Percentiles rank a stretch among this genome's conserved stretches.
Evolutionary conservation across 371 early-diverging fungal species (phyloP).

Genomic region (Mortierella sp.): DNA sequence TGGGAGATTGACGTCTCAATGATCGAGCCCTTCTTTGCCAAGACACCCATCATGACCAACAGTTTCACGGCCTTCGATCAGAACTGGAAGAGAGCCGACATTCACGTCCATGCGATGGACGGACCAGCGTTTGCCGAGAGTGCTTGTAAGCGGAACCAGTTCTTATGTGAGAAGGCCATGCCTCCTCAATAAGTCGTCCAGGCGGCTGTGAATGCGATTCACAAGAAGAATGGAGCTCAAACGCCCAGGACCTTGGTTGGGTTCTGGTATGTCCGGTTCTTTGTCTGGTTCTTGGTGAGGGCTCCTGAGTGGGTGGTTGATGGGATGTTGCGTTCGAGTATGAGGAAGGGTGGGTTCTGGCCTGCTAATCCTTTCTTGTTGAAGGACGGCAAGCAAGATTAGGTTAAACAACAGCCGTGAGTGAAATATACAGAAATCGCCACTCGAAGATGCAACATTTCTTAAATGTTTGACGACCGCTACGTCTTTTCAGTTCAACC

Average conservation of each 20-base stretch:
- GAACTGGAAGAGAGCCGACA: neutral
- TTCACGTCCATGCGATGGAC: neutral
- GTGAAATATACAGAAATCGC: no score
- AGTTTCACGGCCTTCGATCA: neutral
- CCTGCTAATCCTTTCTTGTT: slow-evolving; percentile 49
- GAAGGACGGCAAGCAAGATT: slow-evolving; percentile 25
- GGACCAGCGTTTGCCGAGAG: neutral
- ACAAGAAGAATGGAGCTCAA: neutral
- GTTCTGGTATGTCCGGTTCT: neutral
- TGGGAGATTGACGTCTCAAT: slow-evolving; percentile 61
- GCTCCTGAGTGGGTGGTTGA: neutral
- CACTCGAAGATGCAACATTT: no score
- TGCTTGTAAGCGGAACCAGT: no score
- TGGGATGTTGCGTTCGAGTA: slow-evolving; percentile 18
- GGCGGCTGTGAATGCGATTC: neutral
- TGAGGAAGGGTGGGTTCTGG: slow-evolving; percentile 51
- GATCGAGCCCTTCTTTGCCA: slow-evolving; percentile 59
- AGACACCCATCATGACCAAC: slow-evolving; percentile 21
- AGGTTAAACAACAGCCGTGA: neutral
- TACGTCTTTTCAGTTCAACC: no score
- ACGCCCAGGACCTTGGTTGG: neutral
- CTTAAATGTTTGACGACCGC: no score
- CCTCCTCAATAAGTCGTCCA: neutral
- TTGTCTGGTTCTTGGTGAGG: neutral
- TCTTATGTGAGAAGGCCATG: neutral